Evolutionary conservation across 148 eudicot species (phyloP), one percentile per base, ranked within the genome.

Genomic region (Cornus florida): DNA sequence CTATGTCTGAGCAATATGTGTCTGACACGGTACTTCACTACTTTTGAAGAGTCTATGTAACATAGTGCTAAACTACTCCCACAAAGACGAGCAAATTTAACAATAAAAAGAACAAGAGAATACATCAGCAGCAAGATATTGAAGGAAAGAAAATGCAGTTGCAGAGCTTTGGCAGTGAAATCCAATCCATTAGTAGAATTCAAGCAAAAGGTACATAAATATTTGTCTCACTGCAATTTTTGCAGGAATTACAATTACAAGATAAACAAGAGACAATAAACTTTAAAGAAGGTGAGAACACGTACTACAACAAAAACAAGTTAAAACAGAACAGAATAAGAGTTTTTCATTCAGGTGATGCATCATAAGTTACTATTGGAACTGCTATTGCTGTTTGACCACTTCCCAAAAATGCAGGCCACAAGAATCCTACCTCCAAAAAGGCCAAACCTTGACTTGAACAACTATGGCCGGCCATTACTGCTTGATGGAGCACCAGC

Each of bases 361-460:
- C 73, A 72, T 78, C 75, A 89, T 48, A 79, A 83, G 70, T 73
- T 78, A 60, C 70, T 79, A 72, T 76, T 86, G 53, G 82, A 60
- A 79, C 80, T 76, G 80, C 87, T 81, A 72, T 82, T 83, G 72
- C 84, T 85, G 82, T 70, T 75, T 9, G 92, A 82, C 89, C 88
- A 88, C 77, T 92, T 86, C 82, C 86, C 76, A 20, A 88, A 78
- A 70, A 93, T 86, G 72, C 91, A 85, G 7, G 89, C 80, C 43
- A 79, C 90, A 32, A 90, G 82, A 72, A 82, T 83, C 80, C 87
- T 86, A 69, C 89, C 90, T 74, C 87, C 84, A 35, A 90, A 82
- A 83, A 85, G 69, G 75, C 91, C 88, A 78, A 93, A 83, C 84
- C 84, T 91, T 10, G 88, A 56, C 83, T 84, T 90, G 67, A 86